Percentiles rank a stretch among this genome's conserved stretches.
These are phyloP conservation scores for Geranium brycei DNA, from an alignment of 345 rosid genomes.

Conservation along the genomic window DNA sequence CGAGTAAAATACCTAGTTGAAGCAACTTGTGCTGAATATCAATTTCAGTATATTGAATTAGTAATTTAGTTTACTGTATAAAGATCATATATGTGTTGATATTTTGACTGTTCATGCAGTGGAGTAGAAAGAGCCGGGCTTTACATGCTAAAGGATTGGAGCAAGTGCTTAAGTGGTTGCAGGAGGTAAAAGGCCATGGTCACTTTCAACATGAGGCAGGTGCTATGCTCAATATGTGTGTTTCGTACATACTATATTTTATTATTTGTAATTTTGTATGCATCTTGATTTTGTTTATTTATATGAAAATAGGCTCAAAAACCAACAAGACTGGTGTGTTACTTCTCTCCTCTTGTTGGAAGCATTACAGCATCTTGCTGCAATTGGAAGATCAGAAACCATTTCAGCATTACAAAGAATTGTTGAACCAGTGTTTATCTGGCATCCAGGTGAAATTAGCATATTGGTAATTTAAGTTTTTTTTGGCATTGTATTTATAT, in stretches of 20 bases:
- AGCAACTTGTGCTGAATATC: neutral
- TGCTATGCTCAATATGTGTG: constrained; percentile 20
- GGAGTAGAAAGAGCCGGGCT: constrained; percentile 71
- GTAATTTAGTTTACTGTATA: constrained; percentile 1
- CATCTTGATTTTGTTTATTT: constrained; percentile 13
- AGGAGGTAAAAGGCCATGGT: constrained; percentile 39
- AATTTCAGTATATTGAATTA: neutral
- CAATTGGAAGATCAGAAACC: constrained; percentile 64
- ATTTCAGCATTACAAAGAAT: constrained; percentile 40
- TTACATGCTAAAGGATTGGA: constrained; percentile 73
- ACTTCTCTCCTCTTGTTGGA: constrained; percentile 83
- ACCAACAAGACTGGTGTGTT: constrained; percentile 26
- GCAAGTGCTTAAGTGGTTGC: constrained; percentile 71
- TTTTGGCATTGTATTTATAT: neutral
- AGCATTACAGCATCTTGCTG: constrained; percentile 54
- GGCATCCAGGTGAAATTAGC: constrained; percentile 60
- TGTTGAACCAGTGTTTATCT: constrained; percentile 58
- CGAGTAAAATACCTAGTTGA: neutral
- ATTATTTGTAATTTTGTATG: constrained; percentile 12
- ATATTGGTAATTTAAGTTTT: neutral
- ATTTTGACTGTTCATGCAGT: constrained; percentile 28
- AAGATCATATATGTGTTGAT: neutral
- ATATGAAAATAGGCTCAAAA: constrained; percentile 29
- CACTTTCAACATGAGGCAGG: constrained; percentile 54
- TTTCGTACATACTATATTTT: constrained; percentile 8